These are phyloP conservation scores for Mortierella sp. DNA, from an alignment of 371 early-diverging fungal genomes.

Conservation along the genomic window DNA sequence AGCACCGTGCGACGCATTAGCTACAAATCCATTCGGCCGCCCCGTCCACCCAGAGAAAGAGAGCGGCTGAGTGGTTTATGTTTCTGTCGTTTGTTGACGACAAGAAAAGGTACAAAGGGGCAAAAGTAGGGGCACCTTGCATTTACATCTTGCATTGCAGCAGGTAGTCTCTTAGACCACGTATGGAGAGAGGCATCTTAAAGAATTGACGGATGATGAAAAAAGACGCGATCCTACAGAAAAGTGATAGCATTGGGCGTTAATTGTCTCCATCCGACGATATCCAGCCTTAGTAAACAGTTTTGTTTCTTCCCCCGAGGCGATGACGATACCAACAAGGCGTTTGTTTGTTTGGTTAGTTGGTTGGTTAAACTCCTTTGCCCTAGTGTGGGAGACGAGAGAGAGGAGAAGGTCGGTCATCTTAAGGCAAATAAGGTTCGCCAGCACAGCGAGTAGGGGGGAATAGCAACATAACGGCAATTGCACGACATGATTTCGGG, in stretches of 20 bases:
- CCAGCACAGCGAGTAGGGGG: neutral
- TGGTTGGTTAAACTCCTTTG: neutral
- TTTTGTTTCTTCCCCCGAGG: neutral
- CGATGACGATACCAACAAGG: neutral
- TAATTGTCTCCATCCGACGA: neutral
- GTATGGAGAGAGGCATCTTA: too few species aligned
- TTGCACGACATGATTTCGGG: slow-evolving; percentile 31
- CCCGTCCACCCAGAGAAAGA: neutral
- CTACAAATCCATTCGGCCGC: neutral
- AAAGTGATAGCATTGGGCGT: slow-evolving; percentile 3
- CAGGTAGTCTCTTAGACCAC: neutral
- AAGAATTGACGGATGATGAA: neutral
- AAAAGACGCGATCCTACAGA: slow-evolving; percentile 1
- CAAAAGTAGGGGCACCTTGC: neutral
- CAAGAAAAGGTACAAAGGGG: neutral
- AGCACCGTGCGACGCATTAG: neutral
- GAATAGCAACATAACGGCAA: neutral
- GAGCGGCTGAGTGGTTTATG: neutral
- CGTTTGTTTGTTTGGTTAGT: neutral
- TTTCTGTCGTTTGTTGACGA: slow-evolving; percentile 11
- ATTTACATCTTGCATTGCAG: neutral
- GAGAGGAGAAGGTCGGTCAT: neutral
- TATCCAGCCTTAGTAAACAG: neutral
- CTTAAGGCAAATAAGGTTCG: slow-evolving; percentile 1
- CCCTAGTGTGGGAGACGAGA: neutral